These are phyloP conservation scores for Penicillium taxi DNA, from an alignment of 495 filamentous ascomycete genomes.

Conservation along the genomic window DNA sequence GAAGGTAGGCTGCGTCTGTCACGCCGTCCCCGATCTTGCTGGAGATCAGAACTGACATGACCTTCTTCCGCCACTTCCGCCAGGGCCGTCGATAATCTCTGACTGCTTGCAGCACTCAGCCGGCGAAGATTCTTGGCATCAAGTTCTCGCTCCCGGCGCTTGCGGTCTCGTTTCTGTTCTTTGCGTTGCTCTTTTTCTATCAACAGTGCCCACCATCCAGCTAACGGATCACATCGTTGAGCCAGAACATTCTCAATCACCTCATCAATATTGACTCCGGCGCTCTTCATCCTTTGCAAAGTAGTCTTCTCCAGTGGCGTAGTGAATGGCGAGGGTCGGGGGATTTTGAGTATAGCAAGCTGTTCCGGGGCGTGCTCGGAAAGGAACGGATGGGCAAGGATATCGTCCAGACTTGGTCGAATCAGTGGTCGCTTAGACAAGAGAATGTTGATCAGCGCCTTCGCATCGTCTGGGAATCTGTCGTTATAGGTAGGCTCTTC, in stretches of 20 bases:
- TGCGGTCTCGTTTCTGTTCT: conserved; percentile 71
- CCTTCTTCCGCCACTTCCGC: conserved; percentile 70
- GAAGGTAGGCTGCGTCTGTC: conserved; percentile 50
- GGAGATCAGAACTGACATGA: conserved; percentile 23
- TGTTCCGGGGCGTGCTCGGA: conserved; percentile 82
- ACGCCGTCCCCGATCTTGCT: conserved; percentile 41
- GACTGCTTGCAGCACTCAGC: conserved; percentile 78
- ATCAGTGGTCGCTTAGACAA: conserved; percentile 84
- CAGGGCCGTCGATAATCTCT: conserved; percentile 65
- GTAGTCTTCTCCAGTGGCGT: conserved; percentile 87
- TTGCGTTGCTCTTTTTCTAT: conserved; percentile 96
- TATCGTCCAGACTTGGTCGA: conserved; percentile 77
- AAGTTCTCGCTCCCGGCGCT: conserved; percentile 72
- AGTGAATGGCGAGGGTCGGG: conserved; percentile 76
- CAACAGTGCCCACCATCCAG: conserved; percentile 93
- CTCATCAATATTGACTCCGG: conserved; percentile 87
- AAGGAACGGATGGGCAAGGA: conserved; percentile 82
- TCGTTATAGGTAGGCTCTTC: conserved; percentile 81
- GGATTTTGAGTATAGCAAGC: conserved; percentile 78
- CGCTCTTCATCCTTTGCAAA: conserved; percentile 86
- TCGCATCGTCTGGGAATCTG: conserved; percentile 66
- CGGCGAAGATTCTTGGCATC: conserved; percentile 75
- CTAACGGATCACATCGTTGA: conserved; percentile 78
- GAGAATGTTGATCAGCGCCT: conserved; percentile 62
- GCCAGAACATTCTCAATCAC: conserved; percentile 91